Base-by-base conservation (phyloP, 257 asterid species). In the Nicotiana undulata region DNA sequence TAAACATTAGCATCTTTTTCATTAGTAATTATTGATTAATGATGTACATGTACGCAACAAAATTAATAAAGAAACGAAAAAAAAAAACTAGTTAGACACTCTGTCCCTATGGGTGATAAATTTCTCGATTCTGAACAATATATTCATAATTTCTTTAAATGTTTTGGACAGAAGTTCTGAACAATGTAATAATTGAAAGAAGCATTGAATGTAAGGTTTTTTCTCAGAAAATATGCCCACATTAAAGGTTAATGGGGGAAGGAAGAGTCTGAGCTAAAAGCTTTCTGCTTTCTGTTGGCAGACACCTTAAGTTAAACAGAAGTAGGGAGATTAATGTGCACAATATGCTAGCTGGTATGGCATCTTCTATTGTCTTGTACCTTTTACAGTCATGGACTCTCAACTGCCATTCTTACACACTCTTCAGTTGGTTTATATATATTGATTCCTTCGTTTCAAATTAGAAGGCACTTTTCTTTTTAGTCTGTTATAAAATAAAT, bases 281-380 rank as follows among this genome's bases (percentile, higher is more conserved):
- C 18, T 16, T 44, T 37, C 55, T 16, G 34, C n/a, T n/a, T n/a
- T n/a, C n/a, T n/a, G n/a, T n/a, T 70, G 77, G 32, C 77, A 70
- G 59, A 70, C 59, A 70, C 31, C 34, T 18, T 18, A 70, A 70
- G 9, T 67, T 28, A n/a, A 67, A 44, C 52, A 44, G 8, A 70
- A 74, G 79, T 74, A 24, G 79, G 31, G 31, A 59, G 65, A 59
- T 59, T 59, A 20, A 56, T 56, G 77, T 70, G 77, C 29, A 44
- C 77, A 70, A 49, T 74, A 44, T 74, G 37, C 60, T 20, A 46
- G 79, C 79, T 74, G 40, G 75, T 79, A 78, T 58, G 80, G 20
- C 82, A 79, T 79, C 82, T 79, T 44, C 75, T 17, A 44, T 24
- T 79, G 81, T 5, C 49, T 63, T 61, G 75, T 61, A 79, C 76